Evolutionary conservation across 352 stramenopile species (phyloP).

Genomic region (Globisporangium polare): DNA sequence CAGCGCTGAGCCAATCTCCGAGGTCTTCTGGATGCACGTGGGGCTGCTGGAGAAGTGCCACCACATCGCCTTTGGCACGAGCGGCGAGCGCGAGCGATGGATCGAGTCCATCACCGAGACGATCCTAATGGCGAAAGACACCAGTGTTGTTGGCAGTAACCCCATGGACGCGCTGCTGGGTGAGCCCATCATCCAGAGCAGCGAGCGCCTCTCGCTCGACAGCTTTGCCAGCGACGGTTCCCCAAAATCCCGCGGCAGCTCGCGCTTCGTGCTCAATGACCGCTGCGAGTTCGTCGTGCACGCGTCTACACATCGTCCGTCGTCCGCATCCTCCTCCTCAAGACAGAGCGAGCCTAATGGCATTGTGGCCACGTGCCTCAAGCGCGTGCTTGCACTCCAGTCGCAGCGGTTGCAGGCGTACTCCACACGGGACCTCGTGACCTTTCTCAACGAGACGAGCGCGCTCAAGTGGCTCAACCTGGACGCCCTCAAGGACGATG

Average conservation of each 20-base stretch:
- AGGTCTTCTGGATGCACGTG: conserved; percentile 49
- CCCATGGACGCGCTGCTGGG: conserved; percentile 8
- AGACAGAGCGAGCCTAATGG: conserved; percentile 14
- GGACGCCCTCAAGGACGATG: conserved; percentile 13
- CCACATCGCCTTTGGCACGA: conserved; percentile 39
- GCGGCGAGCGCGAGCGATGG: conserved; percentile 35
- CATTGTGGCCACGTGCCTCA: conserved; percentile 15
- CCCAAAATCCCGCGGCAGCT: conserved; percentile 16
- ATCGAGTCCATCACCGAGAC: conserved; percentile 16
- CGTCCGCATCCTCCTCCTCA: neutral
- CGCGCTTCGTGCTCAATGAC: conserved; percentile 45
- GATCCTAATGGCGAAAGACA: conserved; percentile 8
- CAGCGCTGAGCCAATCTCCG: neutral
- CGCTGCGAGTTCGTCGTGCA: conserved; percentile 27
- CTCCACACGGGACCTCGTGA: conserved; percentile 31
- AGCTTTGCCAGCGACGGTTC: conserved; percentile 18
- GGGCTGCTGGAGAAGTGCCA: conserved; percentile 38
- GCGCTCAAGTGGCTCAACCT: conserved; percentile 31
- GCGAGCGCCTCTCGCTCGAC: conserved; percentile 18
- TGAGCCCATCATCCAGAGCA: conserved; percentile 20
- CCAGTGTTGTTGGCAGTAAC: neutral
- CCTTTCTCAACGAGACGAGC: conserved; percentile 31
- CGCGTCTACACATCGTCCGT: neutral
- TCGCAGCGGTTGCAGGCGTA: conserved; percentile 11
- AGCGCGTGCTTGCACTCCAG: conserved; percentile 21